Percentiles rank a stretch among this genome's conserved stretches.
These are phyloP conservation scores for Lentinula novae-zelandiae DNA, from an alignment of 1,284 basidiomycete genomes.

Conservation along the genomic window DNA sequence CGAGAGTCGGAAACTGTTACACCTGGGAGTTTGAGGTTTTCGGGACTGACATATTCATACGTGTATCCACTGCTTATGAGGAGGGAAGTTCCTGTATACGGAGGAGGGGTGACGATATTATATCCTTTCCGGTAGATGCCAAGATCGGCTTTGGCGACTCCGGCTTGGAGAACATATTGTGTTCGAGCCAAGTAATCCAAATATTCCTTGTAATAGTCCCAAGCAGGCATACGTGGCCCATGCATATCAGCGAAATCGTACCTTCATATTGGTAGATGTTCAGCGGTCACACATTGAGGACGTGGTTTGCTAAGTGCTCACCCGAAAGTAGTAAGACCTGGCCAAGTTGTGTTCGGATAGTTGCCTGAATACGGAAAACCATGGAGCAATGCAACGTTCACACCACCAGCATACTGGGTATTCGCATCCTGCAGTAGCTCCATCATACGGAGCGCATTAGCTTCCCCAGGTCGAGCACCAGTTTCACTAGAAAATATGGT, in stretches of 20 bases:
- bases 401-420: conserved; percentile 14
- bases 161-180: conserved; percentile 16
- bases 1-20: conserved; percentile 13
- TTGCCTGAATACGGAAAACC: conserved; percentile 6
- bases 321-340: conserved; percentile 1
- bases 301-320: background rate
- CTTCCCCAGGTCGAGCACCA: conserved; percentile 9
- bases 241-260: conserved; percentile 7
- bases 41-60: conserved; percentile 18
- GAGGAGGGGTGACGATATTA: conserved; percentile 6
- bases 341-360: conserved; percentile 12
- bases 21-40: conserved; percentile 16
- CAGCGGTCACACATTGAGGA: background rate
- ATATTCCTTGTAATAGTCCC: conserved; percentile 17
- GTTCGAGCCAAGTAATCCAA: conserved; percentile 15
- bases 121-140: conserved; percentile 17
- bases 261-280: background rate
- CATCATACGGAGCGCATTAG: conserved; percentile 10
- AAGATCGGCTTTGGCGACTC: conserved; percentile 15
- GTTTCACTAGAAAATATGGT: conserved; percentile 11
- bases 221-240: conserved; percentile 14
- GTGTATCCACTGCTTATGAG: conserved; percentile 15
- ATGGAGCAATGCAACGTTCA: conserved; percentile 16
- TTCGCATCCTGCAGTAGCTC: conserved; percentile 15
- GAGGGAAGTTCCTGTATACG: conserved; percentile 12